Conservation (phyloP, 768 basidiomycete genomes). For the Pleurotus ostreatus region DNA sequence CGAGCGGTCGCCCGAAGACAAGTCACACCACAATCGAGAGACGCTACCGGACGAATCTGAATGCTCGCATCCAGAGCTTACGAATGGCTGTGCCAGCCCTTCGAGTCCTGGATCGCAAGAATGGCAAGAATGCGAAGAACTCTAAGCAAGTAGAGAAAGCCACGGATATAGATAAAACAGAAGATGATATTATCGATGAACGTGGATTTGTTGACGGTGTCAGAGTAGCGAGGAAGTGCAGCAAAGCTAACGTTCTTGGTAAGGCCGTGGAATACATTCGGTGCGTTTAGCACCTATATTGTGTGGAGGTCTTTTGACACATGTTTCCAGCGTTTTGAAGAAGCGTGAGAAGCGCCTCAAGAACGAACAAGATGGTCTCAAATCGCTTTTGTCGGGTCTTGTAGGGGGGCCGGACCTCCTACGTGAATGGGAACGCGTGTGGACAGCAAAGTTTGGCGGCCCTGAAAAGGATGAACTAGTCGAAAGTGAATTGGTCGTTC, state of each 20-base stretch:
- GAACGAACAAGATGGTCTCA: constrained; percentile 73
- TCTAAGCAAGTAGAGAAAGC: constrained; percentile 31
- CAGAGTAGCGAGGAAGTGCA: constrained; percentile 85
- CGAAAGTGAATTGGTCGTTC: constrained; percentile 44
- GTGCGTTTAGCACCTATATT: constrained; percentile 26
- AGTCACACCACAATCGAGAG: constrained; percentile 89
- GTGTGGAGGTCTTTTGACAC: constrained; percentile 1
- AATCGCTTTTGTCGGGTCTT: constrained; percentile 62
- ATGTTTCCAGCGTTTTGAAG: constrained; percentile 61
- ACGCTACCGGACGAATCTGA: constrained; percentile 84
- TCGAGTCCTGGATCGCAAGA: constrained; percentile 67
- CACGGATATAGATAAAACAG: constrained; percentile 26
- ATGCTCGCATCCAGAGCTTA: constrained; percentile 78
- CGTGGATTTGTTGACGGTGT: constrained; percentile 91
- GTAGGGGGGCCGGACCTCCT: constrained; percentile 72
- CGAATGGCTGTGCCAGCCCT: constrained; percentile 81
- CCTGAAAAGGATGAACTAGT: constrained; percentile 64
- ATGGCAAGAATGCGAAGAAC: constrained; percentile 39
- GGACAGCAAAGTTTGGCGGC: constrained; percentile 71
- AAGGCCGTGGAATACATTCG: constrained; percentile 89
- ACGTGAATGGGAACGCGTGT: constrained; percentile 73
- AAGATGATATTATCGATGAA: constrained; percentile 65
- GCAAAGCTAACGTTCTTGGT: constrained; percentile 85
- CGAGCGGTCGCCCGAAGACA: constrained; percentile 62
- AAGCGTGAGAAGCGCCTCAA: constrained; percentile 67